Base-by-base conservation (phyloP, 352 stramenopile species). In the Pythium brachiatum region DNA sequence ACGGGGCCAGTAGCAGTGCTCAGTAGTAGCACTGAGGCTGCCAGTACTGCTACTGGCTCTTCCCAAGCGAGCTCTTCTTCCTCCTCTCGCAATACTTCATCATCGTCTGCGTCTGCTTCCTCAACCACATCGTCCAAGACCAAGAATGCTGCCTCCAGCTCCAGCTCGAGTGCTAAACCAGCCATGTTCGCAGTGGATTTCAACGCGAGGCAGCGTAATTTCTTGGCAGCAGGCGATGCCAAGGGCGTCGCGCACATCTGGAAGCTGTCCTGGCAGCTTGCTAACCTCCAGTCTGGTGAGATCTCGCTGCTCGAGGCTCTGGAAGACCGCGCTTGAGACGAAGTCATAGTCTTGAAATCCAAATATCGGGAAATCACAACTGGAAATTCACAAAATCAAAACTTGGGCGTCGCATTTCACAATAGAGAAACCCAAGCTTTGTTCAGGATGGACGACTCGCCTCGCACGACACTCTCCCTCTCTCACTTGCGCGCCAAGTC, bases 221-320 rank as follows among this genome's bases (percentile, higher is more conserved):
- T 96, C 36, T n/a, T 96, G 29, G 88, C 81, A 1, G 76, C 75
- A 6, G 88, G 86, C 6, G 83, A 95, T 55, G 76, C 76, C 16
- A 53, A 56, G 1, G 86, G 88, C 13, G 63, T 76, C 1, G 79
- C 92, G 13, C 78, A 93, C 57, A 83, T 96, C 26, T 94, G 87
- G 83, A 94, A 95, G 41, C 69, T 96, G 7, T 80, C 77, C 34
- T 96, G 81, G 83, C 75, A 88, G 29, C 76, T 96, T 7, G 79
- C 83, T 2, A 95, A 90, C 39, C 75, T 92, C 23, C 83, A 94
- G 61, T 74, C 82, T 2, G 79, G 73, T 8, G 86, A 96, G 73
- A 55, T 70, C 0, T 75, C 74, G 16, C 46, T 90, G 26, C 70
- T 94, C 3, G 81, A 91, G 34, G 64, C 68, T 13, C 26, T 80